Base-by-base conservation (phyloP, 2,329 filamentous ascomycete species). In the Aspergillus quadricinctus region DNA sequence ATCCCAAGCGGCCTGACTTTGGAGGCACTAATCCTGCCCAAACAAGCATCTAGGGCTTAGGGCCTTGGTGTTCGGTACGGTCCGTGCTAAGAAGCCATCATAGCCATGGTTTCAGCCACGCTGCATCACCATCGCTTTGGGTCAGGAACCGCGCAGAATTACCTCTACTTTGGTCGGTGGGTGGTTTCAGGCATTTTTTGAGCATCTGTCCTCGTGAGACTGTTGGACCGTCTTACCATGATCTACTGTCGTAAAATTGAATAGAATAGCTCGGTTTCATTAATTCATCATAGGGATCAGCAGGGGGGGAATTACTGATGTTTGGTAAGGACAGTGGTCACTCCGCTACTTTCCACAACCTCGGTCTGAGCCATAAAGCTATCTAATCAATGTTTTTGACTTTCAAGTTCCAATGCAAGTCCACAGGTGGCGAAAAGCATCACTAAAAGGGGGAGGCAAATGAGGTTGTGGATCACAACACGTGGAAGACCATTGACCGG, bases 21-120 rank as follows among this genome's bases (percentile, higher is more conserved):
- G 21, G 43, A 46, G 43, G 23, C 21, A 25, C 2, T 5, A 37
- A 46, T 19, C 14, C 11, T 10, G 23, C 50, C 49, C 10, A 19
- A 49, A 57, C 27, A 6, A 58, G 49, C 28, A 57, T 2, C n/a
- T 67, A 67, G 64, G 66, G 65, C 53, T 62, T 69, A 67, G 66
- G 66, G 66, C 53, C 59, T 25, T 10, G 10, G 10, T n/a, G 37
- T 11, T 41, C 49, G 52, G 56, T 40, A 52, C 55, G 55, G 23
- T 29, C 55, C 55, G 55, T 17, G 49, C 29, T 51, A 10, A 28
- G n/a, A 49, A 25, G 52, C 41, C n/a, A n/a, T n/a, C n/a, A n/a
- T n/a, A n/a, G n/a, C 60, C 49, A 29, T 57, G 54, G 61, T 62
- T 61, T 63, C 61, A 59, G 56, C 55, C 55, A 59, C 41, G 41